A percentile compares a stretch with the other conserved stretches of the same genome.
Evolutionary conservation across 1,284 basidiomycete genomes (phyloP).

Genomic region (Sanghuangporus sanghuang): DNA sequence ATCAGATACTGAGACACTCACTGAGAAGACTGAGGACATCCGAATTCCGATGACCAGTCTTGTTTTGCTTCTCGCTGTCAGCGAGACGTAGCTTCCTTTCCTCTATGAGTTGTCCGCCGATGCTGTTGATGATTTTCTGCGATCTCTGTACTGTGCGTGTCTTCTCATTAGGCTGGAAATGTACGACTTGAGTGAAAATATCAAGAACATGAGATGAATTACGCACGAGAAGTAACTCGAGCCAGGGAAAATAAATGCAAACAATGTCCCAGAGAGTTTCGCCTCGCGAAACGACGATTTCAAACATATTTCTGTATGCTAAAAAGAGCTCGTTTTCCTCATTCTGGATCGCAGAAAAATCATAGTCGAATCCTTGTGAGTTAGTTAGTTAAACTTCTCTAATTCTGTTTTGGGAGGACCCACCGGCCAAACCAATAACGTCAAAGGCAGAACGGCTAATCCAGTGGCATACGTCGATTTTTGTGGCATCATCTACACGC

Average conservation of each 20-base stretch:
- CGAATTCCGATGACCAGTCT: slow-evolving; percentile 44
- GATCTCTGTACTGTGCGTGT: slow-evolving; percentile 47
- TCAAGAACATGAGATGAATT: slow-evolving; percentile 5
- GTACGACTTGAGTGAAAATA: slow-evolving; percentile 3
- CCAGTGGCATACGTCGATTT: slow-evolving; percentile 68
- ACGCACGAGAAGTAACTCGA: slow-evolving; percentile 56
- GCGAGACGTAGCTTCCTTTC: slow-evolving; percentile 60
- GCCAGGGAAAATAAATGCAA: slow-evolving; percentile 56
- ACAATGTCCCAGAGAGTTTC: slow-evolving; percentile 41
- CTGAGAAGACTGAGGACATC: slow-evolving; percentile 65
- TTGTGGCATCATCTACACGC: slow-evolving; percentile 24
- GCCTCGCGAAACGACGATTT: slow-evolving; percentile 55
- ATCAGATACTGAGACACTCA: slow-evolving; percentile 32
- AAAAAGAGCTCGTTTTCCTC: slow-evolving; percentile 69
- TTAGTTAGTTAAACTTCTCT: not conserved
- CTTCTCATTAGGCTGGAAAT: slow-evolving; percentile 48
- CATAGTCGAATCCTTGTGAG: slow-evolving; percentile 65
- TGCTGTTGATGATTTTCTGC: slow-evolving; percentile 55
- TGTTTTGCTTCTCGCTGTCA: slow-evolving; percentile 43
- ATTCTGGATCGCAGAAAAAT: slow-evolving; percentile 71
- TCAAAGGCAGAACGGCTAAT: slow-evolving; percentile 74
- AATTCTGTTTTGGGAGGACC: slow-evolving; percentile 9
- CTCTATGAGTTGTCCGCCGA: slow-evolving; percentile 64
- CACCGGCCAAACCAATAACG: slow-evolving; percentile 73
- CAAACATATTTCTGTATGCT: slow-evolving; percentile 81